Base-by-base conservation (phyloP, 306 rosid species). In the Rosa rugosa region DNA sequence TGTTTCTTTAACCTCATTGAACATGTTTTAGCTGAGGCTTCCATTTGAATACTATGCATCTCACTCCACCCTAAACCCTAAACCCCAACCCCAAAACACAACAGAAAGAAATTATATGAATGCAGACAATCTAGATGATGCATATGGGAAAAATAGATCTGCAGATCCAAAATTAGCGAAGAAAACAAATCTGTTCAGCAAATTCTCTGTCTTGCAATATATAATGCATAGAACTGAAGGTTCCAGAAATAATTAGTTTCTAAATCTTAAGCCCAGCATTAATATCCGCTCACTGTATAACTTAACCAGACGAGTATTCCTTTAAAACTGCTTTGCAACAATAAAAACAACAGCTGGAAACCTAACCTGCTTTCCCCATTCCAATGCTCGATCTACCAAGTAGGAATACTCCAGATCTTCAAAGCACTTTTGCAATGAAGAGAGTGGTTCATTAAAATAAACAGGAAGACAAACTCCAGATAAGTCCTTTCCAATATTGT, bases 391-490 rank as follows among this genome's bases (percentile, higher is more conserved):
- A 87, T 95, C 99, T 80, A 95, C 98, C 87, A 95, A 86, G 87
- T 87, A 84, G 12, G 99, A 95, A 86, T 95, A 95, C 85, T 95
- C 99, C 75, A 95, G 84, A 84, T 95, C 99, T 90, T 95, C 99
- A 82, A 95, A 95, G 85, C 98, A 95, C 86, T 95, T 95, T 86
- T 95, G 99, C 86, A 95, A 83, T 1, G 99, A 93, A 59, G 99
- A 95, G 75, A 95, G 93, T 57, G 99, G 99, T 85, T 95, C 99
- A 75, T 95, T 95, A 86, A 95, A 95, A 89, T 95, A 95, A 86
- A 95, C 98, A 79, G 99, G 98, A 78, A 95, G 99, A 84, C 99
- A 95, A 82, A 95, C 99, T 79, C 99, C 99, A 80, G 98, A 95
- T 78, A 95, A 91, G 89, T 95, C 99, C 91, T 93, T 93, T 75